phyloP scores from a whole-genome alignment of 306 rosid species.

The Luffa aegyptiaca region DNA sequence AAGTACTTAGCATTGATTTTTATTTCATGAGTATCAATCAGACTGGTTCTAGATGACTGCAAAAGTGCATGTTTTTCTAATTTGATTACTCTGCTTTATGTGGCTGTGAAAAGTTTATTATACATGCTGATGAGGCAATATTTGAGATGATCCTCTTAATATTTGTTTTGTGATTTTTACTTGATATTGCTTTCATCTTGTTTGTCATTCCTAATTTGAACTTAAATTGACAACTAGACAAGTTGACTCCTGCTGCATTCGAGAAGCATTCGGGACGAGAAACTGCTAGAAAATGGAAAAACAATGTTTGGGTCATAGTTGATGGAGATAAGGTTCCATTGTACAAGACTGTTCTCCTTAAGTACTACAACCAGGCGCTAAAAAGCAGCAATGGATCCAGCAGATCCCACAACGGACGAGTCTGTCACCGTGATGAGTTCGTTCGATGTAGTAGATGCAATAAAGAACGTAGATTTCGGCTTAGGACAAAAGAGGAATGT shows the following conservation, averaged over 20 bases:
- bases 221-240: conserved; percentile 29
- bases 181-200: not conserved
- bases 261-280: conserved; percentile 98
- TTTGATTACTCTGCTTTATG: not conserved
- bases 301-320: conserved; percentile 82
- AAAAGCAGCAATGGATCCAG: conserved; percentile 56
- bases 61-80: not conserved
- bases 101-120: not conserved
- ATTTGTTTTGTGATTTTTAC: not conserved
- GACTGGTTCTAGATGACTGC: not conserved
- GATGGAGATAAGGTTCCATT: conserved; percentile 84
- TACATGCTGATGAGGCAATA: not conserved
- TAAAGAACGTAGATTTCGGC: conserved; percentile 88
- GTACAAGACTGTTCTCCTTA: conserved; percentile 78
- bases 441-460: conserved; percentile 60
- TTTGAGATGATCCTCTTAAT: not conserved
- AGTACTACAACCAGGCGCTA: conserved; percentile 76
- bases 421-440: conserved; percentile 87
- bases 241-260: conserved; percentile 83
- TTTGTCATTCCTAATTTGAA: conserved; percentile 2
- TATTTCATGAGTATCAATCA: not conserved
- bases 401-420: conserved; percentile 57
- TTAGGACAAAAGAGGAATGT: conserved; percentile 85
- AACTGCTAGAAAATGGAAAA: conserved; percentile 96
- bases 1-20: not conserved